A percentile compares a stretch with the other conserved stretches of the same genome.
These are phyloP conservation scores for Cardamine resedifolia DNA, from an alignment of 345 rosid species.

Conservation along the genomic window DNA sequence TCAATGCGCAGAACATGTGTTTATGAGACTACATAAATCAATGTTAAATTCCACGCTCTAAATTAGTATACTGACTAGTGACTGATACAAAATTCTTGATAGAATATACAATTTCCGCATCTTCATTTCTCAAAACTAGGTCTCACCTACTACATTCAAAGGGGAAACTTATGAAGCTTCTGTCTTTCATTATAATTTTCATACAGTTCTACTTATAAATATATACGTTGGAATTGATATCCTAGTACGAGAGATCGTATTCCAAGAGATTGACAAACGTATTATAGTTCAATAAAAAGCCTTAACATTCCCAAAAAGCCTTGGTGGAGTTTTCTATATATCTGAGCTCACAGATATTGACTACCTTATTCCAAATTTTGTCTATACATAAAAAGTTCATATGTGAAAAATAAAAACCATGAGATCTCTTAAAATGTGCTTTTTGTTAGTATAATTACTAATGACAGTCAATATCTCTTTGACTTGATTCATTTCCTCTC, in stretches of 20 bases:
- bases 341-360: not conserved
- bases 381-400: not conserved
- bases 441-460: too few species aligned
- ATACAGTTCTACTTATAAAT: too few species aligned
- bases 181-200: too few species aligned
- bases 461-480: too few species aligned
- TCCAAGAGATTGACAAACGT: not conserved
- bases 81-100: not conserved
- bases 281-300: too few species aligned
- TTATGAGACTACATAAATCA: slow-evolving; percentile 1
- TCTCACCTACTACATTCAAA: not conserved
- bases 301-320: not conserved
- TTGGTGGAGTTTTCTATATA: not conserved
- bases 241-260: not conserved
- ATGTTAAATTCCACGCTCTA: not conserved
- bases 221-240: not conserved
- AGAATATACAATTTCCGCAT: not conserved
- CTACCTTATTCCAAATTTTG: not conserved
- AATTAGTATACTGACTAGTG: not conserved
- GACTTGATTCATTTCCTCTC: too few species aligned
- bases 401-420: not conserved
- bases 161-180: not conserved
- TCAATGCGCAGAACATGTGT: not conserved
- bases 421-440: not conserved
- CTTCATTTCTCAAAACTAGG: not conserved